These are phyloP conservation scores for Xylaria sp. DNA, from an alignment of 2,329 filamentous ascomycete species.

Conservation along the genomic window DNA sequence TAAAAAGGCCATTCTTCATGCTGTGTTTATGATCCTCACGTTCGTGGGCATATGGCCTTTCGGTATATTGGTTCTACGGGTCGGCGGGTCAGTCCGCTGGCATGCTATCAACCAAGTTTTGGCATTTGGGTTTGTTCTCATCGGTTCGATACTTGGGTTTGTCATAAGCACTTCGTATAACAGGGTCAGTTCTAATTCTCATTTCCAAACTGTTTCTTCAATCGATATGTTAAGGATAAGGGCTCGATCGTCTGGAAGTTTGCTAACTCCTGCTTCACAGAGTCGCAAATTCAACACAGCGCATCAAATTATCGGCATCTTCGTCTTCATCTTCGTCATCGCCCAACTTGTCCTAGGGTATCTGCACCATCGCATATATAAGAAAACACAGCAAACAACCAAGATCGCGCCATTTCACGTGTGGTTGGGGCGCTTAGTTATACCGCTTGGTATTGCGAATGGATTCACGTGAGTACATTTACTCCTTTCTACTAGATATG, in stretches of 20 bases:
- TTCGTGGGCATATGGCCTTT: conserved; percentile 66
- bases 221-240: not conserved
- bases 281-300: conserved; percentile 62
- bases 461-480: conserved; percentile 61
- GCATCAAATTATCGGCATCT: conserved; percentile 69
- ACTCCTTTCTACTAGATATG: not conserved
- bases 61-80: conserved; percentile 63
- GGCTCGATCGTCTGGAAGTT: not conserved
- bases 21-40: conserved; percentile 63
- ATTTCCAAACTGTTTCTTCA: too few relatives aligned
- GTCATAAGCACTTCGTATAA: conserved; percentile 63
- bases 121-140: conserved; percentile 59
- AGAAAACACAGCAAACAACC: conserved; percentile 59
- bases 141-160: conserved; percentile 64
- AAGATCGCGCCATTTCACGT: conserved; percentile 64
- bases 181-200: conserved; percentile 56
- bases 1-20: conserved; percentile 56
- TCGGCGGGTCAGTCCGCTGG: conserved; percentile 62
- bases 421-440: conserved; percentile 65
- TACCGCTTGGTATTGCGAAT: conserved; percentile 65
- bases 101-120: conserved; percentile 65
- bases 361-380: conserved; percentile 65
- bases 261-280: conserved; percentile 46
- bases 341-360: conserved; percentile 64
- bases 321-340: conserved; percentile 63